A percentile compares a stretch with the other conserved stretches of the same genome.
Evolutionary conservation across 306 rosid species (phyloP).

Genomic region (Cucurbita moschata): DNA sequence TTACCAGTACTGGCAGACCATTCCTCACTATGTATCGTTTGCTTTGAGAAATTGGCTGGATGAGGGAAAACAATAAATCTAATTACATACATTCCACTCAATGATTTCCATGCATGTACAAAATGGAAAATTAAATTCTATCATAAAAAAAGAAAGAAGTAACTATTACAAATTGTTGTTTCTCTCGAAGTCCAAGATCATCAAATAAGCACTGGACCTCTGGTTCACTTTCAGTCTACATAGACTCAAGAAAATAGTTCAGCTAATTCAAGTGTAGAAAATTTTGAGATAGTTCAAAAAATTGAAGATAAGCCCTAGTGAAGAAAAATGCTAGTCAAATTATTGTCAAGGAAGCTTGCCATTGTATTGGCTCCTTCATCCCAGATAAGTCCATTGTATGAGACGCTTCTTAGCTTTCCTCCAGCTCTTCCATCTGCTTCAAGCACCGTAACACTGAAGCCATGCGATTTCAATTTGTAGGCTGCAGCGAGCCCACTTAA

Average conservation of each 20-base stretch:
- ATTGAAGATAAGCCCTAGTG: not conserved
- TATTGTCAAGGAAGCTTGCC: conserved; percentile 28
- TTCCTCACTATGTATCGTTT: conserved; percentile 79
- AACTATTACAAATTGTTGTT: conserved; percentile 71
- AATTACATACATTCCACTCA: not conserved
- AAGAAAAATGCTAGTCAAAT: not conserved
- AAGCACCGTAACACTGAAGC: conserved; percentile 54
- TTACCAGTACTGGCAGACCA: conserved; percentile 75
- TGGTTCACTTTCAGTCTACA: conserved; percentile 59
- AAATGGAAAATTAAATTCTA: not conserved
- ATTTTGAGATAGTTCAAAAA: not conserved
- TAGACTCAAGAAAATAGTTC: conserved; percentile 10
- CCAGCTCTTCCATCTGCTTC: conserved; percentile 84
- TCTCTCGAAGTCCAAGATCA: conserved; percentile 72
- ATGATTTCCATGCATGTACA: not conserved
- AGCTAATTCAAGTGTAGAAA: not conserved
- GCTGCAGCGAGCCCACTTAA: conserved; percentile 90
- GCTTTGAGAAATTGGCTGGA: conserved; percentile 80
- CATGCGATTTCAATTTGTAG: conserved; percentile 73
- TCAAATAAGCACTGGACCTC: conserved; percentile 62
- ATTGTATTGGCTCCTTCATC: conserved; percentile 94
- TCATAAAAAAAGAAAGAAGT: not conserved
- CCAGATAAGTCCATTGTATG: conserved; percentile 66
- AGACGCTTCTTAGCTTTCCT: conserved; percentile 74
- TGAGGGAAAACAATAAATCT: conserved; percentile 8